These are phyloP conservation scores for Fonsecaea multimorphosa DNA, from an alignment of 2,329 filamentous ascomycete species.

Conservation along the genomic window DNA sequence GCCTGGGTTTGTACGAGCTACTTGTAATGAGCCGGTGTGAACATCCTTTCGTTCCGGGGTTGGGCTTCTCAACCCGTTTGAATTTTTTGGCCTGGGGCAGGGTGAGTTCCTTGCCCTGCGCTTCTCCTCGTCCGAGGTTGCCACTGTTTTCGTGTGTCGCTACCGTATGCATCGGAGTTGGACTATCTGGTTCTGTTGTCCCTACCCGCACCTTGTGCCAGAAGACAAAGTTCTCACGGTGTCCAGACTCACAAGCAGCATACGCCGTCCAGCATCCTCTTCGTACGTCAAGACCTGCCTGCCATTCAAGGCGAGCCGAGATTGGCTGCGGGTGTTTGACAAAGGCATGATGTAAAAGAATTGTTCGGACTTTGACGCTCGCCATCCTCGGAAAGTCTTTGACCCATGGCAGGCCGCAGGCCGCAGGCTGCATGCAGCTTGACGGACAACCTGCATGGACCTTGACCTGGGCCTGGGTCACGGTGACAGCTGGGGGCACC, in stretches of 20 bases:
- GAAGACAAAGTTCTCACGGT: not conserved
- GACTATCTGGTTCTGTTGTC: not conserved
- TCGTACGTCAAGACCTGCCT: not conserved
- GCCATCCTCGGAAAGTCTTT: not conserved
- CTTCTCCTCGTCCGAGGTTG: not conserved
- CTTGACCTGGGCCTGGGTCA: not conserved
- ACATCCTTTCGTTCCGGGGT: not conserved
- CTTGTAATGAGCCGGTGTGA: not conserved
- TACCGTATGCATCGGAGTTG: too few species aligned
- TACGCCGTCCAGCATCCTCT: not conserved
- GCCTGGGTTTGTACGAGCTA: not conserved
- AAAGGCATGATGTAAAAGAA: not conserved
- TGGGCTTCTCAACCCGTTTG: not conserved
- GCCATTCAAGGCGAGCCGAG: not conserved
- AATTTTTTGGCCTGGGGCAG: not conserved
- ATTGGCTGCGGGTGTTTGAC: not conserved
- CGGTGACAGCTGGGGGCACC: not conserved
- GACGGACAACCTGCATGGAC: not conserved
- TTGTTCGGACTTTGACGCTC: not conserved
- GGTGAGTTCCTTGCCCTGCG: not conserved
- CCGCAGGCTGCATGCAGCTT: not conserved
- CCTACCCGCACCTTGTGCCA: not conserved
- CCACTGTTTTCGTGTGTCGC: not conserved
- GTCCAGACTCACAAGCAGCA: not conserved
- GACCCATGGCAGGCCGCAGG: too few species aligned